These are phyloP conservation scores for Mortierella sp. DNA, from an alignment of 371 early-diverging fungal species.

Conservation along the genomic window DNA sequence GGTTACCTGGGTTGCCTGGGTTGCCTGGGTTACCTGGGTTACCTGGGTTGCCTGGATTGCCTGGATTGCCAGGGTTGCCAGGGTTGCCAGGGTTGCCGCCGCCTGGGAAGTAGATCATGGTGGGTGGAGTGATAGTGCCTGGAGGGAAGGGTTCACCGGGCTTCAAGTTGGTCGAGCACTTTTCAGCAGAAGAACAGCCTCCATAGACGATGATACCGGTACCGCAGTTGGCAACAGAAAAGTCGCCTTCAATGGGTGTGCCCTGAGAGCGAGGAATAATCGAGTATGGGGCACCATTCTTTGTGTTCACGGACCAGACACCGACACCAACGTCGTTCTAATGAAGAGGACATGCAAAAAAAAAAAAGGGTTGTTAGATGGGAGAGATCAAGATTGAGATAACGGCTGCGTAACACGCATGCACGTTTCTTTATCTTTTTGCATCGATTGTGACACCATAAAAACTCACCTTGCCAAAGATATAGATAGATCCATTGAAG, in stretches of 20 bases:
- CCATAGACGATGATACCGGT: slow-evolving; percentile 41
- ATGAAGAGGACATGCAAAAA: background rate
- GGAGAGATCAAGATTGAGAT: background rate
- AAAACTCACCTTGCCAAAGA: slow-evolving; percentile 60
- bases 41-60: no score
- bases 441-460: background rate
- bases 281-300: slow-evolving; percentile 26
- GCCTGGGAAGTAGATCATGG: slow-evolving; percentile 32
- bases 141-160: slow-evolving; percentile 37
- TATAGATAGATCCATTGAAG: slow-evolving; percentile 25
- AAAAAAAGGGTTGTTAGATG: background rate
- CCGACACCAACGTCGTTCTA: slow-evolving; percentile 51
- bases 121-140: slow-evolving; percentile 27
- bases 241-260: slow-evolving; percentile 33
- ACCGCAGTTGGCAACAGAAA: slow-evolving; percentile 40
- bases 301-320: slow-evolving; percentile 39
- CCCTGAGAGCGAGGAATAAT: slow-evolving; percentile 42
- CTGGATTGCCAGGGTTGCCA: no score
- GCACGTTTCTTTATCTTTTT: slow-evolving; percentile 1
- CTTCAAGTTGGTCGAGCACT: slow-evolving; percentile 39
- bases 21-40: no score
- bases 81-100: no score
- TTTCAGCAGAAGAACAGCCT: slow-evolving; percentile 20
- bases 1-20: no score
- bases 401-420: background rate